These are phyloP conservation scores for Xanthoconium stramineum DNA, from an alignment of 768 basidiomycete species.

Conservation along the genomic window DNA sequence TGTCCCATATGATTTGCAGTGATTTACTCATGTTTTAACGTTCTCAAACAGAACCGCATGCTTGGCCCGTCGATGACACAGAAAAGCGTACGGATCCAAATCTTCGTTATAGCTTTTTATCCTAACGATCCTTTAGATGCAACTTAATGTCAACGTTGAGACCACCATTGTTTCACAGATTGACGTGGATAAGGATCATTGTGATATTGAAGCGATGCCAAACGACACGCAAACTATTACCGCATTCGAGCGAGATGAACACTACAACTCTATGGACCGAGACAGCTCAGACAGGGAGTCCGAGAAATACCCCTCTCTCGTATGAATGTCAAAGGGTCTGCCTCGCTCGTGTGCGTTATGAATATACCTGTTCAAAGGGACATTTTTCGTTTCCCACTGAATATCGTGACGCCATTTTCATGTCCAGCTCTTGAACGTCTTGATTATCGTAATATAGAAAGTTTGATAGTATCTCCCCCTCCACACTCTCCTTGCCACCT, in stretches of 20 bases:
- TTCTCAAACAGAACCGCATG: constrained; percentile 21
- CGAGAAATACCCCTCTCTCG: constrained; percentile 12
- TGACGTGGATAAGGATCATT: constrained; percentile 23
- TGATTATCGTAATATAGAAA: constrained; percentile 14
- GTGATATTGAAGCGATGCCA: constrained; percentile 20
- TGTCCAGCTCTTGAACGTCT: background rate
- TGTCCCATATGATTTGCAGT: background rate
- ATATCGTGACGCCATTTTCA: background rate
- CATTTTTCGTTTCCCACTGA: background rate
- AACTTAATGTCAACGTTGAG: constrained; percentile 33
- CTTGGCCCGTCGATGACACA: constrained; percentile 15
- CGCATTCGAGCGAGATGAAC: constrained; percentile 17
- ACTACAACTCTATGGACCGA: constrained; percentile 14
- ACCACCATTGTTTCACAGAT: constrained; percentile 32
- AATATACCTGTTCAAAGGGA: constrained; percentile 9
- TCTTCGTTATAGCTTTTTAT: background rate
- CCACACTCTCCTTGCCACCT: background rate
- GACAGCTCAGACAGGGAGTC: constrained; percentile 22
- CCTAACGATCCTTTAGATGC: background rate
- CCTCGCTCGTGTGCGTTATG: background rate
- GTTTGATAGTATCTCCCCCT: background rate
- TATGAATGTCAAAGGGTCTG: constrained; percentile 7
- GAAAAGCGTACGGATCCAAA: constrained; percentile 19
- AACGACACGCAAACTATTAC: constrained; percentile 6
- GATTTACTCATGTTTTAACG: background rate